Percentiles rank a stretch among this genome's conserved stretches.
phyloP scores from a whole-genome alignment of 2,329 filamentous ascomycete species.

The Trichoderma sp. region DNA sequence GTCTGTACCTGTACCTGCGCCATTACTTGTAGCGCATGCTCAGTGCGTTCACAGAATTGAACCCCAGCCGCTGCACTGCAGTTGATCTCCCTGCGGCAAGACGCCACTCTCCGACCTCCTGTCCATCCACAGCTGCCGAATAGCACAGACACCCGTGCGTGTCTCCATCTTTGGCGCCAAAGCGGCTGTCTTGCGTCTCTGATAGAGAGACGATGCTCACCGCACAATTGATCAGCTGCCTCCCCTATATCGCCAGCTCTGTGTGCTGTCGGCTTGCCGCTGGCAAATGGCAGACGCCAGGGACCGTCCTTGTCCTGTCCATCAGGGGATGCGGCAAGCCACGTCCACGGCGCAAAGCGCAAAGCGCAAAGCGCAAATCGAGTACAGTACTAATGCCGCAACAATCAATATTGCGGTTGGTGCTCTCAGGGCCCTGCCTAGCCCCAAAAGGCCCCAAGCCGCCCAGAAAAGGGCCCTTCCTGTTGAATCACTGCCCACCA shows the following conservation, averaged over 20 bases:
- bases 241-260: background rate
- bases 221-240: background rate
- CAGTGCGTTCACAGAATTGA: background rate
- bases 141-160: background rate
- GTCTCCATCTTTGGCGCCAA: background rate
- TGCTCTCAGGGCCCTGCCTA: background rate
- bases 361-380: background rate
- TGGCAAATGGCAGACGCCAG: background rate
- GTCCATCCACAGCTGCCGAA: slow-evolving; percentile 1
- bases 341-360: background rate
- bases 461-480: slow-evolving; percentile 8
- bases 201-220: background rate
- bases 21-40: background rate
- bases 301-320: background rate
- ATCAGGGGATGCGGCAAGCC: slow-evolving; percentile 15
- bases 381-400: no score
- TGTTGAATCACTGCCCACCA: slow-evolving; percentile 7
- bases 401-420: background rate
- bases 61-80: slow-evolving; percentile 19
- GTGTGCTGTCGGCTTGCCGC: background rate
- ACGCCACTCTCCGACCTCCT: slow-evolving; percentile 15
- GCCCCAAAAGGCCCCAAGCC: background rate
- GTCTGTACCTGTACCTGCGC: background rate
- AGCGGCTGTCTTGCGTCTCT: background rate
- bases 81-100: slow-evolving; percentile 11